These are phyloP conservation scores for Penstemon newberryi DNA, from an alignment of 257 asterid species.

Conservation along the genomic window DNA sequence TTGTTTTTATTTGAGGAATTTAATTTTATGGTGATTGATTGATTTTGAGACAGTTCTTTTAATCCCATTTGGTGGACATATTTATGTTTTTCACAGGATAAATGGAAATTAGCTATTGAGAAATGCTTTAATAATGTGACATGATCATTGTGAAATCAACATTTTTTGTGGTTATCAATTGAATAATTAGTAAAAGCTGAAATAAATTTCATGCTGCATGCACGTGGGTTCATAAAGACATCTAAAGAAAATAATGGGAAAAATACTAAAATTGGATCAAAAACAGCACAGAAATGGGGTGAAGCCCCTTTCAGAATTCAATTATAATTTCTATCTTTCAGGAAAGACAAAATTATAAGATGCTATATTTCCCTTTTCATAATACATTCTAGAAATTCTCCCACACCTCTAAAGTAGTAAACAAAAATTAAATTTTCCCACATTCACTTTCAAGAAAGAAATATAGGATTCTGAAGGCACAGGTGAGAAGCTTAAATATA, in stretches of 20 bases:
- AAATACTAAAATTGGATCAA: not conserved
- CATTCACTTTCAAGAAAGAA: conserved; percentile 35
- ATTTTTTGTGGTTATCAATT: too few relatives aligned
- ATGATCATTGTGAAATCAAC: too few relatives aligned
- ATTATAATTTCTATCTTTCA: conserved; percentile 16
- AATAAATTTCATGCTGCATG: not conserved
- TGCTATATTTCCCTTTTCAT: conserved; percentile 29
- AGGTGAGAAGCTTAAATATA: conserved; percentile 35
- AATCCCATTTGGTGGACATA: conserved; percentile 1
- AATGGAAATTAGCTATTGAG: too few relatives aligned
- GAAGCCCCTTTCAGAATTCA: conserved; percentile 9
- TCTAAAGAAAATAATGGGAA: not conserved
- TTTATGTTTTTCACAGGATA: not conserved
- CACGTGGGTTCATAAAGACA: conserved; percentile 30
- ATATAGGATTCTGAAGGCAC: conserved; percentile 22
- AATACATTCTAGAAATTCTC: conserved; percentile 24
- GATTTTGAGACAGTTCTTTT: not conserved
- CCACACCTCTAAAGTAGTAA: conserved; percentile 28
- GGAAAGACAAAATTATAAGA: conserved; percentile 36
- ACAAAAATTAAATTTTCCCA: conserved; percentile 21
- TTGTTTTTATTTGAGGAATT: conserved; percentile 20
- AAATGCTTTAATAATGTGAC: too few relatives aligned
- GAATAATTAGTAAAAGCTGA: too few relatives aligned
- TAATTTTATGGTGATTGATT: conserved; percentile 1
- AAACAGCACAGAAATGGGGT: conserved; percentile 5